phyloP scores from a whole-genome alignment of 139 green algal genomes.

The Micractinium conductrix region DNA sequence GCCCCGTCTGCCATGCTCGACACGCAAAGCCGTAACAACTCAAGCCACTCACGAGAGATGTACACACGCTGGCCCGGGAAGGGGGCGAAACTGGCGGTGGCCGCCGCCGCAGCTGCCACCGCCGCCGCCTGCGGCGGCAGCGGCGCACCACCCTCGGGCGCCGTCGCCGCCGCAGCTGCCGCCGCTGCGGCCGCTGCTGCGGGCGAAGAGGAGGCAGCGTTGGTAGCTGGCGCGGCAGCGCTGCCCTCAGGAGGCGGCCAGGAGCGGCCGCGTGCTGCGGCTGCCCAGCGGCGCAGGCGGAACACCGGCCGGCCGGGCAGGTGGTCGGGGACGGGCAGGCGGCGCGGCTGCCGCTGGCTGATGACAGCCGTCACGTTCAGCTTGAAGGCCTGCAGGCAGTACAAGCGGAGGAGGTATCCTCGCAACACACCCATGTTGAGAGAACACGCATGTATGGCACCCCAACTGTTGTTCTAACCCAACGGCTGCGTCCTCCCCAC shows the following conservation, averaged over 20 bases:
- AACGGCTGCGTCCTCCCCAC: no score
- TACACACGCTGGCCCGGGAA: conserved; percentile 21
- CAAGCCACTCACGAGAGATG: no score
- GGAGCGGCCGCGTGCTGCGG: conserved; percentile 6
- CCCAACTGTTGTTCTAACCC: no score
- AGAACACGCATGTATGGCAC: not conserved
- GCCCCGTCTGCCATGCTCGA: no score
- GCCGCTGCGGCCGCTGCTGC: not conserved
- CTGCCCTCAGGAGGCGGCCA: not conserved
- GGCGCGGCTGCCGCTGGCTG: conserved; percentile 8
- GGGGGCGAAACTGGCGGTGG: not conserved
- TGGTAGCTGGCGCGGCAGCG: not conserved
- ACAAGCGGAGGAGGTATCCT: not conserved
- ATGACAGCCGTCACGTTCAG: conserved; percentile 42
- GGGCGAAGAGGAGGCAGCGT: not conserved
- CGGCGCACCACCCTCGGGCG: not conserved
- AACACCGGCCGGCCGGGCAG: conserved; percentile 46
- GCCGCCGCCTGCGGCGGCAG: not conserved
- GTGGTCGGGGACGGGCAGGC: conserved; percentile 28
- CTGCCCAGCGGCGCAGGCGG: conserved; percentile 39
- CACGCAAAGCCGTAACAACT: no score
- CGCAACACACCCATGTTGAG: not conserved
- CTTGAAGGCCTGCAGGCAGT: conserved; percentile 25
- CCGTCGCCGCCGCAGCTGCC: not conserved
- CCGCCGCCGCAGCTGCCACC: not conserved